A percentile compares a stretch with the other conserved stretches of the same genome.
phyloP scores from a whole-genome alignment of 306 rosid genomes.

The Vachellia pachyceras region DNA sequence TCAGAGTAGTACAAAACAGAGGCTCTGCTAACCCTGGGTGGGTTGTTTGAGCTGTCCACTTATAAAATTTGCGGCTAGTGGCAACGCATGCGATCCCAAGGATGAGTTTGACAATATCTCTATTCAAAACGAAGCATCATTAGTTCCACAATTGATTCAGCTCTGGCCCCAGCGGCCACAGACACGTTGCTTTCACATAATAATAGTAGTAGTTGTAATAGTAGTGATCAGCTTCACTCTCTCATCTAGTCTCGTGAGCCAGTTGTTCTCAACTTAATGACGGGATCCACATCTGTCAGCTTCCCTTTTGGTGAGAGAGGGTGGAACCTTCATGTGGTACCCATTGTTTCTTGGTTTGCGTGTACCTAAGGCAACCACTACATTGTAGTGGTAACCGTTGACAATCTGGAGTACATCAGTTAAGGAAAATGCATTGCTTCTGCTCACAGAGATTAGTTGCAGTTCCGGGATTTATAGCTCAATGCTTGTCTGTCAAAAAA shows the following conservation, averaged over 20 bases:
- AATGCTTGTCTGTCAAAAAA: not conserved
- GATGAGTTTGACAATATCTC: not conserved
- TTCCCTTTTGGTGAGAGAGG: not conserved
- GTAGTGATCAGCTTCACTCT: not conserved
- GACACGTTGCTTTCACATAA: not conserved
- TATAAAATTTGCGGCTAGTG: not conserved
- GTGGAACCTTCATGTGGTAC: not conserved
- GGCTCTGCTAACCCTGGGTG: not conserved
- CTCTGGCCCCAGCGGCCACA: not conserved
- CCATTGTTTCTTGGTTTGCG: conserved; percentile 10
- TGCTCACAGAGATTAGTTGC: not conserved
- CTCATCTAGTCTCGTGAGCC: conserved; percentile 16
- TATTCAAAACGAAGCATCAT: conserved; percentile 32
- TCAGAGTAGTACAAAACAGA: not conserved
- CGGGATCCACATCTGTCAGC: conserved; percentile 10
- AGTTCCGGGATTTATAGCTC: not conserved
- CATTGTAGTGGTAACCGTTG: not conserved
- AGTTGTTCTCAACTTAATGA: conserved; percentile 8
- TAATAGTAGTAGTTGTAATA: not conserved
- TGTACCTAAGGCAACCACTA: not conserved
- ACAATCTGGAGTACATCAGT: not conserved
- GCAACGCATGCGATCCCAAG: not conserved
- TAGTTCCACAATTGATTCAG: conserved; percentile 20
- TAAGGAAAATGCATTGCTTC: not conserved
- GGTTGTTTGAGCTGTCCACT: not conserved